Evolutionary conservation across 1,139 yeast genomes (phyloP).

Genomic region (Debaryomyces sp.): DNA sequence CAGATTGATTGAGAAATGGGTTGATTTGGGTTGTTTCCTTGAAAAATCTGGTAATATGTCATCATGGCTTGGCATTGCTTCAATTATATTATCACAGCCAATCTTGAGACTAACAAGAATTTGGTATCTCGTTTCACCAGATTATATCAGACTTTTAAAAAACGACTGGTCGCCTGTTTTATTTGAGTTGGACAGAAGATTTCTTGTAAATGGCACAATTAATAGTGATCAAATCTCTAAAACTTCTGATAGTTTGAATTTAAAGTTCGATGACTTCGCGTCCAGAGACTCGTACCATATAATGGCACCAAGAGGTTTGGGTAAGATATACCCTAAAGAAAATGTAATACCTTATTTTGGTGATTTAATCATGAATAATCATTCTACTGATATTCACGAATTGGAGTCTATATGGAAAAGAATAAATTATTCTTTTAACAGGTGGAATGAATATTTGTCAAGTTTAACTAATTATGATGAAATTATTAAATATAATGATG

Average conservation of each 20-base stretch:
- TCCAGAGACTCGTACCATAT: conserved; percentile 63
- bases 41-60: conserved; percentile 91
- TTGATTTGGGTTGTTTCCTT: conserved; percentile 75
- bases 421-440: conserved; percentile 70
- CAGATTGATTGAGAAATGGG: conserved; percentile 77
- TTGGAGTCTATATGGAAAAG: conserved; percentile 69
- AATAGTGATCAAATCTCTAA: conserved; percentile 9
- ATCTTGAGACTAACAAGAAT: conserved; percentile 70
- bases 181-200: conserved; percentile 82
- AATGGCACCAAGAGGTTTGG: conserved; percentile 88
- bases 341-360: conserved; percentile 91
- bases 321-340: conserved; percentile 73
- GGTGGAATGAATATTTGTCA: conserved; percentile 74
- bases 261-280: conserved; percentile 11
- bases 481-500: conserved; percentile 46
- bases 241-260: conserved; percentile 9
- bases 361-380: conserved; percentile 56
- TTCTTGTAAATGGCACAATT: conserved; percentile 44
- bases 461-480: conserved; percentile 44
- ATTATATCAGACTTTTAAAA: conserved; percentile 61
- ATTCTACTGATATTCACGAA: conserved; percentile 51
- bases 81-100: conserved; percentile 81
- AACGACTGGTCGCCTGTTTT: conserved; percentile 95
- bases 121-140: conserved; percentile 75
- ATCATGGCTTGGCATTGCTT: conserved; percentile 91